phyloP scores from a whole-genome alignment of 2,329 filamentous ascomycete species.

The Pseudogymnoascus sp. region DNA sequence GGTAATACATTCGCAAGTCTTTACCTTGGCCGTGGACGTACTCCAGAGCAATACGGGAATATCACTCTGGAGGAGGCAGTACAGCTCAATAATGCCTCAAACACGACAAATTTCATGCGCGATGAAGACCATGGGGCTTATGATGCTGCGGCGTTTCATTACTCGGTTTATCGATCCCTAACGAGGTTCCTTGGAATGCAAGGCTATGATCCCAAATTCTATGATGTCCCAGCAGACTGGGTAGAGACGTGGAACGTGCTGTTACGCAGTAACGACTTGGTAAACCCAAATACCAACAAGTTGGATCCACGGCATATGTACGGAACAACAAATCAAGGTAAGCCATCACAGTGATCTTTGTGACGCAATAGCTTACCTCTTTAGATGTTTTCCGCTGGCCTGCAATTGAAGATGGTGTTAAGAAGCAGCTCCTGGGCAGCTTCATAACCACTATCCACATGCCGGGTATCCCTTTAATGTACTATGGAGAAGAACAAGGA shows the following conservation, averaged over 20 bases:
- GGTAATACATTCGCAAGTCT: constrained; percentile 52
- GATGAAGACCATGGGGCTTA: constrained; percentile 43
- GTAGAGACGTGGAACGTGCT: constrained; percentile 44
- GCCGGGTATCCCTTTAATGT: constrained; percentile 50
- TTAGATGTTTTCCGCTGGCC: constrained; percentile 59
- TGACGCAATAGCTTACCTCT: constrained; percentile 45
- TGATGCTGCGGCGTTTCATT: constrained; percentile 54
- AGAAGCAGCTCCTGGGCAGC: constrained; percentile 48
- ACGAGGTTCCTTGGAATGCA: constrained; percentile 52
- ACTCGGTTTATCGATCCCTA: constrained; percentile 52
- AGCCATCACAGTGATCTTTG: constrained; percentile 27
- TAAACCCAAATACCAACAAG: constrained; percentile 50
- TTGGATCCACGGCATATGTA: constrained; percentile 58
- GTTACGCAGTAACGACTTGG: constrained; percentile 48
- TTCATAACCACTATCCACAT: constrained; percentile 51
- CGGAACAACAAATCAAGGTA: constrained; percentile 46
- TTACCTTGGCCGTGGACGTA: constrained; percentile 51
- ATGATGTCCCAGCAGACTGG: constrained; percentile 44
- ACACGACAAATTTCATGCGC: constrained; percentile 32
- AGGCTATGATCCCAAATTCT: constrained; percentile 28
- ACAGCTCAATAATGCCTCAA: constrained; percentile 12
- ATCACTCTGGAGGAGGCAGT: constrained; percentile 7
- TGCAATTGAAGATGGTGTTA: constrained; percentile 45
- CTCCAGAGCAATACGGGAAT: constrained; percentile 38
- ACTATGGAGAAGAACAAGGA: constrained; percentile 59